These are phyloP conservation scores for Prunus mume DNA, from an alignment of 306 rosid species.

Conservation along the genomic window DNA sequence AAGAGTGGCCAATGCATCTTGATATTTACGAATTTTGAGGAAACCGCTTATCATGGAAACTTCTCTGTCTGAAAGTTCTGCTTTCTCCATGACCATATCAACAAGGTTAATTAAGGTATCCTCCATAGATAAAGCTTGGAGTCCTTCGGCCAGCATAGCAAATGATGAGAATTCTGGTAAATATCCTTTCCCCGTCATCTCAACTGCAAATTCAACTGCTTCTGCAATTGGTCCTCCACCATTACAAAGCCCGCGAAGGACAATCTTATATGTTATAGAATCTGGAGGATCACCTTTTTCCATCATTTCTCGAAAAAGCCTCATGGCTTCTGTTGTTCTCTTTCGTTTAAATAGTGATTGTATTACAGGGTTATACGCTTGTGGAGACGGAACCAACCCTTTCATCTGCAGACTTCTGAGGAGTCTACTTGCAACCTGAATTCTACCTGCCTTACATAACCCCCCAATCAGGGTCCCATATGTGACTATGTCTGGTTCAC, in stretches of 20 bases:
- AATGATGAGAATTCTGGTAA: slow-evolving; percentile 73
- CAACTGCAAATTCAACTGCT: slow-evolving; percentile 75
- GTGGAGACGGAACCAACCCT: slow-evolving; percentile 73
- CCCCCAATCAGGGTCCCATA: slow-evolving; percentile 78
- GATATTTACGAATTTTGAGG: slow-evolving; percentile 70
- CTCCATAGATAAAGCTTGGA: slow-evolving; percentile 79
- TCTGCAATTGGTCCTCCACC: slow-evolving; percentile 88
- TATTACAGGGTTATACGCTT: slow-evolving; percentile 75
- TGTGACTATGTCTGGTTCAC: slow-evolving; percentile 83
- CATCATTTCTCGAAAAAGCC: slow-evolving; percentile 86
- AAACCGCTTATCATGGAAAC: slow-evolving; percentile 65
- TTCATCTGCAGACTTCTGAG: slow-evolving; percentile 87
- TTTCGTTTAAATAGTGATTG: slow-evolving; percentile 68
- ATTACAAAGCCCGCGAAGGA: slow-evolving; percentile 83
- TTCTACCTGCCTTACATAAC: slow-evolving; percentile 81
- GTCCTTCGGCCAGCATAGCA: slow-evolving; percentile 79
- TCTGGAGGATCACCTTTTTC: slow-evolving; percentile 81
- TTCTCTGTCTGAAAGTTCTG: slow-evolving; percentile 51
- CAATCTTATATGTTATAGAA: slow-evolving; percentile 64
- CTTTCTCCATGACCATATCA: slow-evolving; percentile 71
- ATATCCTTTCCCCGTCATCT: slow-evolving; percentile 70
- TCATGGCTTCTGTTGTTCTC: slow-evolving; percentile 77
- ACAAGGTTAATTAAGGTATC: slow-evolving; percentile 64
- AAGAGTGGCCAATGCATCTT: slow-evolving; percentile 76
- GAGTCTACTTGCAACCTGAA: slow-evolving; percentile 74